These are phyloP conservation scores for Exserohilum turcica DNA, from an alignment of 2,329 filamentous ascomycete genomes.

Conservation along the genomic window DNA sequence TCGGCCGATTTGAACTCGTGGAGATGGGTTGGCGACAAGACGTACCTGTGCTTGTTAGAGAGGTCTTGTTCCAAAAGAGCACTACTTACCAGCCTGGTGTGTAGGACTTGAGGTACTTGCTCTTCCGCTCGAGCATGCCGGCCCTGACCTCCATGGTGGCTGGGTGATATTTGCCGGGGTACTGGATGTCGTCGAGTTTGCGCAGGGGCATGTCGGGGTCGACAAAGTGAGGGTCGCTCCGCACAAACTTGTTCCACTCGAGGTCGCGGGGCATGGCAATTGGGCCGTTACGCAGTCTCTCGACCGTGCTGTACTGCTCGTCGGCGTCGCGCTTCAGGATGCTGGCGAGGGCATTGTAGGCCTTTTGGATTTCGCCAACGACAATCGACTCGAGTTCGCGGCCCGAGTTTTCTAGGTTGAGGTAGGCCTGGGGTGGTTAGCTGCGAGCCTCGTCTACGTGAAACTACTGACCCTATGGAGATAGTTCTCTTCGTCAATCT, in stretches of 20 bases:
- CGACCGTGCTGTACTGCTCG: conserved; percentile 75
- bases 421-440: conserved; percentile 69
- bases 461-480: conserved; percentile 73
- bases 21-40: conserved; percentile 92
- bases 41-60: conserved; percentile 68
- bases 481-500: conserved; percentile 97
- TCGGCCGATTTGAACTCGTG: conserved; percentile 99
- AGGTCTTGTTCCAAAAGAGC: not conserved
- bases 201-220: conserved; percentile 81
- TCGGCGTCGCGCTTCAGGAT: conserved; percentile 92
- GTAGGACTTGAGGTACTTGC: conserved; percentile 98
- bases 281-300: conserved; percentile 81
- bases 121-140: conserved; percentile 93
- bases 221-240: conserved; percentile 81
- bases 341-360: conserved; percentile 90
- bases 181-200: conserved; percentile 80
- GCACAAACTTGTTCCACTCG: conserved; percentile 86
- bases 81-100: conserved; percentile 83
- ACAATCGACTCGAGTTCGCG: conserved; percentile 95
- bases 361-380: conserved; percentile 96
- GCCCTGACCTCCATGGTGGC: conserved; percentile 83
- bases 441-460: conserved; percentile 9
- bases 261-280: conserved; percentile 92
- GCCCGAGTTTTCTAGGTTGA: conserved; percentile 92
- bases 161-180: conserved; percentile 86